phyloP scores from a whole-genome alignment of 139 green algal species.

The Volvox africanus region DNA sequence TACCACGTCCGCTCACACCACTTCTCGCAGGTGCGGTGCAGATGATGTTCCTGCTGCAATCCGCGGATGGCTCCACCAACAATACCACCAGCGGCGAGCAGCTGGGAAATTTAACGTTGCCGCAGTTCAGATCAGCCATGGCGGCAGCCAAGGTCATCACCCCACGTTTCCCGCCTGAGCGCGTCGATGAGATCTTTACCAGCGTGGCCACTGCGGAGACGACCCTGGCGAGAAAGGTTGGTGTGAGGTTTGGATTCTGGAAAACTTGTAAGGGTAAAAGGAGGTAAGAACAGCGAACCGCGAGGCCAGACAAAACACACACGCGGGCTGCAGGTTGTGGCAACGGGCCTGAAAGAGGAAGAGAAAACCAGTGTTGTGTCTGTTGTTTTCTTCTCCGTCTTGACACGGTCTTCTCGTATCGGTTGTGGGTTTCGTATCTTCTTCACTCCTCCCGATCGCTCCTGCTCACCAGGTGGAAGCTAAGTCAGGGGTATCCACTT shows the following conservation, averaged over 20 bases:
- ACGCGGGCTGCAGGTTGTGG: too few species aligned
- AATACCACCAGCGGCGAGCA: constrained; percentile 60
- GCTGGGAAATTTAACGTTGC: constrained; percentile 70
- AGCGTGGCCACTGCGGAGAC: constrained; percentile 58
- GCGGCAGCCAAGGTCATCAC: constrained; percentile 56
- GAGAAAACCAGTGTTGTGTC: too few species aligned
- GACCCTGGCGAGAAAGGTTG: constrained; percentile 55
- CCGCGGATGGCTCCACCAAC: constrained; percentile 62
- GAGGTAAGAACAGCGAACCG: too few species aligned
- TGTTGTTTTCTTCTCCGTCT: too few species aligned
- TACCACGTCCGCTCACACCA: not conserved
- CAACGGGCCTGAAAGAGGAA: too few species aligned
- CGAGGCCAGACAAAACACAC: too few species aligned
- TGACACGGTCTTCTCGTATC: too few species aligned
- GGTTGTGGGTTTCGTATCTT: too few species aligned
- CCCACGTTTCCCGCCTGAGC: constrained; percentile 59
- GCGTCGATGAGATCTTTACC: constrained; percentile 76
- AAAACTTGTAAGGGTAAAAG: too few species aligned
- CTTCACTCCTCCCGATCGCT: not conserved
- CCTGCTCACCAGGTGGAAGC: constrained; percentile 46
- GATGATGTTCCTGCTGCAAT: constrained; percentile 75
- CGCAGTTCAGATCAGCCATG: constrained; percentile 75
- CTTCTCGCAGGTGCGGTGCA: constrained; percentile 61
- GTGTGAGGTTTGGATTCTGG: not conserved
- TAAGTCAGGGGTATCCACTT: constrained; percentile 61